Evolutionary conservation across 192 early-diverging fungal genomes (phyloP), one percentile per base, ranked within the genome.

Genomic region (Coemansia guatemalensis): DNA sequence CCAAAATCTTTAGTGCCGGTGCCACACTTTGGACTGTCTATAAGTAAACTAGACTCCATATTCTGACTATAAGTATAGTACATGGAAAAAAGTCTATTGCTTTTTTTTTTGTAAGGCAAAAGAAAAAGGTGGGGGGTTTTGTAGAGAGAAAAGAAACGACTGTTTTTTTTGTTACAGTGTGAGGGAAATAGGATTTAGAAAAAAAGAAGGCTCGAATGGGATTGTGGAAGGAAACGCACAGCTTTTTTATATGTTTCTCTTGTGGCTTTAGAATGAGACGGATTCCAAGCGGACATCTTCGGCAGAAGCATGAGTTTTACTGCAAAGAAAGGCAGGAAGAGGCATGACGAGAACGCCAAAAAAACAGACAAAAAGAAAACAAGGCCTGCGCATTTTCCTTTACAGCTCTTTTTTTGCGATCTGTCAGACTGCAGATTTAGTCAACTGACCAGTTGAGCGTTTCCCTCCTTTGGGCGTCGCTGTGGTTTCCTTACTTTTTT

Each of bases 251-350:
- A 33, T 29, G 12, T 27, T 56, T 56, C 27, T 17, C 17, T 3
- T 11, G 14, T 32, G 30, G 23, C 3, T 24, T 44, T 22, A 30
- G 3, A 23, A 18, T 25, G 21, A 24, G 33, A 58, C 33, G n/a
- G 20, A 39, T n/a, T 33, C 22, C 18, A 26, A 5, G 11, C 23
- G 12, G 53, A 30, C 20, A 58, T 8, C 17, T 9, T 21, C 20
- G 55, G 27, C 55, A 56, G 8, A 30, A n/a, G 0, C 7, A 11
- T 58, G 5, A 5, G 23, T 21, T 44, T 54, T 33, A 58, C 35
- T 58, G 56, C 26, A 54, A 54, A 30, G 29, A 30, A 30, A 24
- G 56, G 11, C 9, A 41, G 32, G 20, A 57, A 58, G 33, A 33
- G 33, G 22, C 56, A 30, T 22, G 29, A 41, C 21, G 4, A 41